Evolutionary conservation across 345 rosid genomes (phyloP).

Genomic region (Bruguiera parviflora): DNA sequence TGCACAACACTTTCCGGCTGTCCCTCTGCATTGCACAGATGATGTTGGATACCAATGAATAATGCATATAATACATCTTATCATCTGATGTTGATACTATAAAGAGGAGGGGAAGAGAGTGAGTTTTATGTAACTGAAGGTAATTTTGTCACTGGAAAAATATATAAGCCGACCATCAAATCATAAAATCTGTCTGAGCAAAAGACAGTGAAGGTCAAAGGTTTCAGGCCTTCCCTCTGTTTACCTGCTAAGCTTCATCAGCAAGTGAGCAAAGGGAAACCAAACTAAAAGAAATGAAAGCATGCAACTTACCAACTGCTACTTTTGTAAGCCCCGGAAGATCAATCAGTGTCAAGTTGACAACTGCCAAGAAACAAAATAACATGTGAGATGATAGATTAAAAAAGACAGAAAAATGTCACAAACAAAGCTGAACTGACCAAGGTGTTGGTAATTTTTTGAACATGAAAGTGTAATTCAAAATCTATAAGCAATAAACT

Average conservation of each 20-base stretch:
- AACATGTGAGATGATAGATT: background rate
- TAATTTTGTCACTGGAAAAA: background rate
- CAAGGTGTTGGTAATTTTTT: too few relatives aligned
- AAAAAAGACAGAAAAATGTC: too few relatives aligned
- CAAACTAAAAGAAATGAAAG: background rate
- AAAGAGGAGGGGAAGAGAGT: background rate
- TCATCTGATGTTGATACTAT: background rate
- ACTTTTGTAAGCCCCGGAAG: slow-evolving; percentile 99
- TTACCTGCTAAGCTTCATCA: too few relatives aligned
- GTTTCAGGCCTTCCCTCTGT: too few relatives aligned
- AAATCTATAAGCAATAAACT: too few relatives aligned
- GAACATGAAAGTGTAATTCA: too few relatives aligned
- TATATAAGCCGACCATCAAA: background rate
- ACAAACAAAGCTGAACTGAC: too few relatives aligned
- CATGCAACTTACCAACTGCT: slow-evolving; percentile 73
- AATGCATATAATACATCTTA: background rate
- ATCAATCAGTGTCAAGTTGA: slow-evolving; percentile 92
- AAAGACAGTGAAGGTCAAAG: too few relatives aligned
- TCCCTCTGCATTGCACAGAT: slow-evolving; percentile 64
- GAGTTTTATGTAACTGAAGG: background rate
- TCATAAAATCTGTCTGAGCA: too few relatives aligned
- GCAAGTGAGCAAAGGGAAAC: background rate
- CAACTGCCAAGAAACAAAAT: slow-evolving; percentile 58
- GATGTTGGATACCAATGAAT: background rate
- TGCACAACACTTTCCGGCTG: slow-evolving; percentile 91